Conservation (phyloP, 2,329 filamentous ascomycete genomes). For the Penicillium sp. region DNA sequence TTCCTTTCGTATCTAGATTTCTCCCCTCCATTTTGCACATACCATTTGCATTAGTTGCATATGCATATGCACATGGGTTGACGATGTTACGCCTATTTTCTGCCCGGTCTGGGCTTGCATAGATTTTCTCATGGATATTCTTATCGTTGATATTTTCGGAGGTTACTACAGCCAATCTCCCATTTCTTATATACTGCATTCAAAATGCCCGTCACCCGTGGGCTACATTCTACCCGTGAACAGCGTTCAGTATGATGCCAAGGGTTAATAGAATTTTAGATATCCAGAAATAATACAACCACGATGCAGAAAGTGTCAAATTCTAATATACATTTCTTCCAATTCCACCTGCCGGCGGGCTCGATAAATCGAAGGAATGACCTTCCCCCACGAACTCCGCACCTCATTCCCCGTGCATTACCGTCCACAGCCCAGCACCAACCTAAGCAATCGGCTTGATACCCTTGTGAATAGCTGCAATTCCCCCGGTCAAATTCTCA, state of each 20-base stretch:
- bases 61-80: constrained; percentile 16
- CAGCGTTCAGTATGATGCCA: background rate
- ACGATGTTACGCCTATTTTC: constrained; percentile 22
- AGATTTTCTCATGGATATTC: background rate
- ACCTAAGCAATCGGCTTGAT: constrained; percentile 66
- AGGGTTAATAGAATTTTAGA: background rate
- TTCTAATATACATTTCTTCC: constrained; percentile 19
- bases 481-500: constrained; percentile 87
- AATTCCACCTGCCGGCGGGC: background rate
- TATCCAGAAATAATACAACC: constrained; percentile 17
- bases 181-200: background rate
- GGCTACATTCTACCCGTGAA: background rate
- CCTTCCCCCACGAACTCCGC: background rate
- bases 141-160: background rate
- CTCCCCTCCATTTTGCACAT: constrained; percentile 6
- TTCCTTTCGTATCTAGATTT: constrained; percentile 1
- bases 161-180: no score
- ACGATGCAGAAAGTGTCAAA: constrained; percentile 9
- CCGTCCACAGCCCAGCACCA: background rate
- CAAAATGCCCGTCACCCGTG: background rate
- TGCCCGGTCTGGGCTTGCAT: background rate
- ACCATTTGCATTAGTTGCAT: constrained; percentile 9
- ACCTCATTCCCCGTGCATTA: background rate
- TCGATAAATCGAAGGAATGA: background rate
- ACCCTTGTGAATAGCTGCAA: constrained; percentile 95